Conservation (phyloP, 2,329 filamentous ascomycete genomes). For the Teratosphaeria epicoccoides region DNA sequence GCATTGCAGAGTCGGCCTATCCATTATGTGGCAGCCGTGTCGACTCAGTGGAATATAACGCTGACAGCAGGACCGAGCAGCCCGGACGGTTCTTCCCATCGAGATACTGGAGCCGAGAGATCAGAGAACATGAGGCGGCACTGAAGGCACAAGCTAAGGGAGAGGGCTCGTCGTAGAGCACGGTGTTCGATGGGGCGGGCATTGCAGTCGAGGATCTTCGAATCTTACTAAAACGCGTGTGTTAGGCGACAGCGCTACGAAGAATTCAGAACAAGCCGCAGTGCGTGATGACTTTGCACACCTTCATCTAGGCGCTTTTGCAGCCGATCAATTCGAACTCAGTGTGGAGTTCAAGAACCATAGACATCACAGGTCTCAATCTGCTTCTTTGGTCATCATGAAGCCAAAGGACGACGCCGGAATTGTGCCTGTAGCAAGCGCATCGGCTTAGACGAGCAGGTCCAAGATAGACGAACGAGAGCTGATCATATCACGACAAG, state of each 20-base stretch:
- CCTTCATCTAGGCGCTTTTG: too few species aligned
- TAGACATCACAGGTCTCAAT: too few species aligned
- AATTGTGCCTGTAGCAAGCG: too few species aligned
- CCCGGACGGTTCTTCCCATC: constrained; percentile 70
- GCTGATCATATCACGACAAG: too few species aligned
- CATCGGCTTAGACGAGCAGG: too few species aligned
- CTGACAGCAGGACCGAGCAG: constrained; percentile 10
- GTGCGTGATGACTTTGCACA: too few species aligned
- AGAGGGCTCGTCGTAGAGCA: not conserved
- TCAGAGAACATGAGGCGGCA: constrained; percentile 56
- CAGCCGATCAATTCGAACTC: too few species aligned
- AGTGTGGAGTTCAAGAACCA: too few species aligned
- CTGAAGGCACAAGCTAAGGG: constrained; percentile 23
- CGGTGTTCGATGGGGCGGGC: not conserved
- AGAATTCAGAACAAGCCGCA: not conserved
- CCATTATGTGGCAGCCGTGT: not conserved
- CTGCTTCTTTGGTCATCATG: too few species aligned
- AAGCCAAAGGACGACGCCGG: too few species aligned
- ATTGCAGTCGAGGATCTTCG: not conserved
- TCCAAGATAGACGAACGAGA: too few species aligned
- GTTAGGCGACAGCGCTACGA: not conserved
- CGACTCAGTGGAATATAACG: not conserved
- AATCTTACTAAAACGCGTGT: too few species aligned
- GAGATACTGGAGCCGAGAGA: constrained; percentile 67
- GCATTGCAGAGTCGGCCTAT: not conserved